Conservation (phyloP, 306 rosid species). For the Casuarina glauca region DNA sequence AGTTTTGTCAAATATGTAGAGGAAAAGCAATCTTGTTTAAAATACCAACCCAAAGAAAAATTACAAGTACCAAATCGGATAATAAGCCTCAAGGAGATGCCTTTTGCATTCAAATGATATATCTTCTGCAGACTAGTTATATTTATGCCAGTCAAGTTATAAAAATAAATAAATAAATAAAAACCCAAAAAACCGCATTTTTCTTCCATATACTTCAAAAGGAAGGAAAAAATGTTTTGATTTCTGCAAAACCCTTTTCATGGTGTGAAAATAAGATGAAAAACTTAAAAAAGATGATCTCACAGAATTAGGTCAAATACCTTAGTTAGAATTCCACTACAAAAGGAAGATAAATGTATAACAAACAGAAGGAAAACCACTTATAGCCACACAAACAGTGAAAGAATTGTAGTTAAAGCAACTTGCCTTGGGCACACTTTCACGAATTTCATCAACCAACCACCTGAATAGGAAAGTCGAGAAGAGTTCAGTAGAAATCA, state of each 20-base stretch:
- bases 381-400: not conserved
- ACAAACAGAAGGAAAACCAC: not conserved
- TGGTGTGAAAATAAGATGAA: not conserved
- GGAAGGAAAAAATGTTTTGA: not conserved
- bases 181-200: not conserved
- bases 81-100: not conserved
- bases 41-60: not conserved
- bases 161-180: too few species aligned
- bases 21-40: not conserved
- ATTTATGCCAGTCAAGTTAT: too few species aligned
- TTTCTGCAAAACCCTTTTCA: not conserved
- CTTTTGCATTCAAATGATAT: not conserved
- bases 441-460: constrained; percentile 87
- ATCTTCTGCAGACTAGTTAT: not conserved
- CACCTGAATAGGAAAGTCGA: constrained; percentile 58
- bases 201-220: not conserved
- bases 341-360: not conserved
- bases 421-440: constrained; percentile 87
- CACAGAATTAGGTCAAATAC: not conserved
- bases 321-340: not conserved
- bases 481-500: constrained; percentile 24
- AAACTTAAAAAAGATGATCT: not conserved
- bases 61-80: not conserved
- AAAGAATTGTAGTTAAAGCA: constrained; percentile 14
- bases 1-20: not conserved